Conservation (phyloP, 495 filamentous ascomycete genomes). For the Paragyromitra xinjiangensis region DNA sequence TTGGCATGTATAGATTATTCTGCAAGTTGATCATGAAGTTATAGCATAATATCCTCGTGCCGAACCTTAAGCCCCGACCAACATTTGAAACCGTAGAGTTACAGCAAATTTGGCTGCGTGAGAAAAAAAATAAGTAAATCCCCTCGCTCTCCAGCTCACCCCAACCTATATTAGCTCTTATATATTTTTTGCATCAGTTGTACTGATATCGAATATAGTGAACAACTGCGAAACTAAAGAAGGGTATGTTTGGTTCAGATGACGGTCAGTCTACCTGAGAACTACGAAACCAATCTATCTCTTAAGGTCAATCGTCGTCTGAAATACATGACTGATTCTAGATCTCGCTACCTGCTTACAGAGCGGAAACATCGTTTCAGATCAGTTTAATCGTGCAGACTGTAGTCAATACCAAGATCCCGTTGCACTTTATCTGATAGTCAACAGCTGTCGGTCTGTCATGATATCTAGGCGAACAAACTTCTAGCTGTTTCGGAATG, state of each 20-base stretch:
- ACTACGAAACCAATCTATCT: constrained; percentile 32
- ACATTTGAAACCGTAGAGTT: neutral
- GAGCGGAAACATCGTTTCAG: constrained; percentile 25
- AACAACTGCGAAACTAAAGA: neutral
- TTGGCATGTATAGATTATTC: constrained; percentile 10
- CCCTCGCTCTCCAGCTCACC: neutral
- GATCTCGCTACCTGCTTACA: constrained; percentile 24
- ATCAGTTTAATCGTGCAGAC: constrained; percentile 34
- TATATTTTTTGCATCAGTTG: neutral
- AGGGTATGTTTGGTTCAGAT: constrained; percentile 15
- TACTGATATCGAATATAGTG: constrained; percentile 15
- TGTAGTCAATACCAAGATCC: constrained; percentile 27
- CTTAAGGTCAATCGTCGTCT: neutral
- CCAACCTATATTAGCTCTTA: neutral
- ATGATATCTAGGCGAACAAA: constrained; percentile 15
- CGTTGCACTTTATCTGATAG: constrained; percentile 30
- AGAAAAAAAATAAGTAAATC: neutral
- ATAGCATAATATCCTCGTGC: neutral
- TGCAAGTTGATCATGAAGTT: constrained; percentile 1
- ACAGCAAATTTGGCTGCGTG: neutral
- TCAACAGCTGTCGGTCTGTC: neutral
- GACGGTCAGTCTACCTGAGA: constrained; percentile 17
- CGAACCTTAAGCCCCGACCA: neutral
- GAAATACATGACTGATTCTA: constrained; percentile 17
- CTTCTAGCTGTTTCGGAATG: constrained; percentile 16